Conservation (phyloP, 257 asterid genomes). For the Solanum clarkiae region DNA sequence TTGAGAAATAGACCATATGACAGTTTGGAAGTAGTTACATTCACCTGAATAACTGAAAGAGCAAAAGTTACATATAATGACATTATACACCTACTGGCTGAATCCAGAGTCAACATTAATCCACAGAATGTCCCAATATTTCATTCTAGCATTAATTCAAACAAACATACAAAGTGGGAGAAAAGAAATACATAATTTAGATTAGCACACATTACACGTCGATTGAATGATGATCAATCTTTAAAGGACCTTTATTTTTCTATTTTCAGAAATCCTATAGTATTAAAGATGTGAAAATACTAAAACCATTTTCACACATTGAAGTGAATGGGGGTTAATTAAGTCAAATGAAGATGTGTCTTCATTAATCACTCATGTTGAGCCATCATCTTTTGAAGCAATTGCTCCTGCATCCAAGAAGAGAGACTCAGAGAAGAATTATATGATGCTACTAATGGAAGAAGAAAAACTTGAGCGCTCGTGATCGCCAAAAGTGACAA, state of each 20-base stretch:
- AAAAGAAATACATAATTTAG: neutral
- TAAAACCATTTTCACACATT: conserved; percentile 10
- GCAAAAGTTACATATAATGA: neutral
- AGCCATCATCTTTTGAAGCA: neutral
- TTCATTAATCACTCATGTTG: neutral
- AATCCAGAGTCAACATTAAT: neutral
- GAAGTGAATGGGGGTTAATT: conserved; percentile 13
- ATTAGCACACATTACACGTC: neutral
- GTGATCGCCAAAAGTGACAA: neutral
- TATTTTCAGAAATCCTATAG: neutral
- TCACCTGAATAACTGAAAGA: neutral
- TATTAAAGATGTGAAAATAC: conserved; percentile 16
- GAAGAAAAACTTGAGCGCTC: neutral
- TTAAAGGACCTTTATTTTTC: conserved; percentile 5
- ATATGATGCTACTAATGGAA: neutral
- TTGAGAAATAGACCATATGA: neutral
- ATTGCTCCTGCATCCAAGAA: neutral
- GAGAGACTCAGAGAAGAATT: neutral
- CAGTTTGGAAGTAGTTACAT: neutral
- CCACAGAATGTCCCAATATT: neutral
- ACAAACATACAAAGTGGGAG: neutral
- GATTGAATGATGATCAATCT: conserved; percentile 18
- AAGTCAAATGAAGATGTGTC: neutral
- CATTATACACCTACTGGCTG: neutral
- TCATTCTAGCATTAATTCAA: neutral